Percentiles rank a stretch among this genome's conserved stretches.
phyloP scores from a whole-genome alignment of 257 asterid genomes.

The Salvia hispanica region DNA sequence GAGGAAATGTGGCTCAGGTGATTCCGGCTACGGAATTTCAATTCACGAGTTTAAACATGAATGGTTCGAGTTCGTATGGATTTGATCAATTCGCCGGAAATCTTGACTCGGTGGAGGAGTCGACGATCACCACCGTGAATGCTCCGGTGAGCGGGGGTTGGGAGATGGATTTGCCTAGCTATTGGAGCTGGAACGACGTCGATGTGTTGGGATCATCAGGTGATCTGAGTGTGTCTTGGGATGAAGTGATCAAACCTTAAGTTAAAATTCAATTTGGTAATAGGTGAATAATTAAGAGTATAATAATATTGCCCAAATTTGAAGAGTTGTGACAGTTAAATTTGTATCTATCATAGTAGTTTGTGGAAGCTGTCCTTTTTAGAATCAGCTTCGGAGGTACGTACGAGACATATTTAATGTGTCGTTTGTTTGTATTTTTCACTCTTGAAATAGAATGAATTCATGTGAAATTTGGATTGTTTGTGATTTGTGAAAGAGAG shows the following conservation, averaged over 20 bases:
- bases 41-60: conserved; percentile 41
- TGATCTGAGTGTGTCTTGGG: conserved; percentile 45
- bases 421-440: conserved; percentile 24
- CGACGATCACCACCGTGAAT: conserved; percentile 42
- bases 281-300: not conserved
- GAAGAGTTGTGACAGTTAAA: not conserved
- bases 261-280: not conserved
- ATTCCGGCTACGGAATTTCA: conserved; percentile 32
- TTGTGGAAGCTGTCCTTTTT: conserved; percentile 47
- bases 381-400: conserved; percentile 42
- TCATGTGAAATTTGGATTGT: conserved; percentile 13
- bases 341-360: conserved; percentile 25
- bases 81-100: conserved; percentile 35
- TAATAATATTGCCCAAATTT: not conserved
- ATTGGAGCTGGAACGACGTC: conserved; percentile 54
- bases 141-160: conserved; percentile 26
- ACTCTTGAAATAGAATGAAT: conserved; percentile 12
- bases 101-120: conserved; percentile 48
- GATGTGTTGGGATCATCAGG: conserved; percentile 37
- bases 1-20: no score
- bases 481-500: not conserved
- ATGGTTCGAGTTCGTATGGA: not conserved
- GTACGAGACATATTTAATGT: conserved; percentile 1
- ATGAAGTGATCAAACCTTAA: conserved; percentile 3
- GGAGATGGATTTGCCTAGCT: conserved; percentile 32